These are phyloP conservation scores for Viola pubescens DNA, from an alignment of 441 rosid genomes.

Conservation along the genomic window DNA sequence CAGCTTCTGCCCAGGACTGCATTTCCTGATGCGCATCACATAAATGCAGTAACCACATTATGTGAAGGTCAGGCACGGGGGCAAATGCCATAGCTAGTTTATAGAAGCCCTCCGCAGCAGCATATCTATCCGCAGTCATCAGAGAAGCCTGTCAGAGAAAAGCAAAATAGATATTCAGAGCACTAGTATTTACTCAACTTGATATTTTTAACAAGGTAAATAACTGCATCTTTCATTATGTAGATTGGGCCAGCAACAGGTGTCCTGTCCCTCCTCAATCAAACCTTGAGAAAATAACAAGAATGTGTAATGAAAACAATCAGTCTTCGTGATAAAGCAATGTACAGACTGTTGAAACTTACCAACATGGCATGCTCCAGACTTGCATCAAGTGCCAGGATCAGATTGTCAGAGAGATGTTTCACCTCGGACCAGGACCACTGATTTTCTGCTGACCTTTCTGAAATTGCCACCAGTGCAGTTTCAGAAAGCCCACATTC, in stretches of 20 bases:
- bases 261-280: not conserved
- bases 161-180: conserved; percentile 15
- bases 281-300: not conserved
- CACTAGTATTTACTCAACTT: conserved; percentile 1
- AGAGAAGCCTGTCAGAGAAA: conserved; percentile 51
- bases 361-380: conserved; percentile 96
- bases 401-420: conserved; percentile 69
- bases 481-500: conserved; percentile 83
- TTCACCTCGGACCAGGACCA: conserved; percentile 95
- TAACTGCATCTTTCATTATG: too few relatives aligned
- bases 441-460: conserved; percentile 50
- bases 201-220: too few relatives aligned
- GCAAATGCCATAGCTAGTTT: conserved; percentile 99
- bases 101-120: conserved; percentile 95
- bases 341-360: conserved; percentile 25
- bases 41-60: conserved; percentile 98
- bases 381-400: conserved; percentile 96
- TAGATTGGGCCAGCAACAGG: too few relatives aligned
- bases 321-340: not conserved
- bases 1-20: conserved; percentile 99
- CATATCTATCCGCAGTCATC: conserved; percentile 90
- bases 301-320: not conserved
- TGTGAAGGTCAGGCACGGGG: conserved; percentile 98
- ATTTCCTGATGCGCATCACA: conserved; percentile 99
- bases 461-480: conserved; percentile 50